Evolutionary conservation across 1,284 basidiomycete species (phyloP).

Genomic region (Pseudozyma sp.): DNA sequence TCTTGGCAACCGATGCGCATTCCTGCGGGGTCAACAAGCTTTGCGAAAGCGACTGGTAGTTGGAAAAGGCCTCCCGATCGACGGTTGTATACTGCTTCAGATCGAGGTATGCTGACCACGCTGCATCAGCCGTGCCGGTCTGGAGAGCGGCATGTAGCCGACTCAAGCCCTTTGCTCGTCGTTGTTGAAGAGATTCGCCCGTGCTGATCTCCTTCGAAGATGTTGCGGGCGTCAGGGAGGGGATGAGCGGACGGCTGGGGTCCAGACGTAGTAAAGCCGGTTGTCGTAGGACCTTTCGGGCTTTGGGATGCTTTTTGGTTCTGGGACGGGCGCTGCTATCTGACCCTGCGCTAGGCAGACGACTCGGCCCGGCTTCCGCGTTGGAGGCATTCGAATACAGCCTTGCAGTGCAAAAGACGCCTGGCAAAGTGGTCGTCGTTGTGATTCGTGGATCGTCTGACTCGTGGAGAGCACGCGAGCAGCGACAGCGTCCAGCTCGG

Average conservation of each 20-base stretch:
- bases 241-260: constrained; percentile 13
- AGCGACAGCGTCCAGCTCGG: background rate
- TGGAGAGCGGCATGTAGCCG: constrained; percentile 26
- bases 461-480: background rate
- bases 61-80: background rate
- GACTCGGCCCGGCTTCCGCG: background rate
- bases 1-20: constrained; percentile 4
- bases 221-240: constrained; percentile 9
- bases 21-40: constrained; percentile 12
- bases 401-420: background rate
- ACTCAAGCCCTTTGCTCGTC: constrained; percentile 18
- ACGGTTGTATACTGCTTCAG: background rate
- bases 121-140: constrained; percentile 24
- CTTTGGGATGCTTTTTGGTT: background rate
- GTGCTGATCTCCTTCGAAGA: background rate
- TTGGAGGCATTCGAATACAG: background rate
- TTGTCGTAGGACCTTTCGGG: background rate
- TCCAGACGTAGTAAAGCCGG: constrained; percentile 21
- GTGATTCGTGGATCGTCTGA: background rate
- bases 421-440: background rate
- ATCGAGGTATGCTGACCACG: constrained; percentile 26
- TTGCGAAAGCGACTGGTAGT: background rate
- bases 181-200: background rate
- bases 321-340: background rate
- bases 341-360: background rate